Evolutionary conservation across 495 filamentous ascomycete genomes (phyloP).

Genomic region (Pseudoneurospora amorphoporcata): DNA sequence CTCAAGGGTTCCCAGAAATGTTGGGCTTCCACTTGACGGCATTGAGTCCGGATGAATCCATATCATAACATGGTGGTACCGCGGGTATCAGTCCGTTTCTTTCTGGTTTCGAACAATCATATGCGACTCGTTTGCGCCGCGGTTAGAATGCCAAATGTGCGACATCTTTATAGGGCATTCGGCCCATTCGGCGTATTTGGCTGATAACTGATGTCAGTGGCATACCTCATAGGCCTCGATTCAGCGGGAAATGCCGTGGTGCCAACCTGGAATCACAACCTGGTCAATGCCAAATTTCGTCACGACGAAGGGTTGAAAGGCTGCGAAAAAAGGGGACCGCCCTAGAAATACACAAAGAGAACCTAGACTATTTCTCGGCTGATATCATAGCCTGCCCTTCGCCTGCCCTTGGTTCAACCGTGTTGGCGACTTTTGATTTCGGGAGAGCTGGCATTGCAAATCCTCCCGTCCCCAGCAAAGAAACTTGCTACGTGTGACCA

Average conservation of each 20-base stretch:
- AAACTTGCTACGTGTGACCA: slow-evolving; percentile 1
- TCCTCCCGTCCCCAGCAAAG: not conserved
- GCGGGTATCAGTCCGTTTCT: not conserved
- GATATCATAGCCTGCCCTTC: not conserved
- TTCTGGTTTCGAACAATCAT: not conserved
- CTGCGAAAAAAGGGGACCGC: not conserved
- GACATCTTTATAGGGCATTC: not conserved
- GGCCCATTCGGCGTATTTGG: not conserved
- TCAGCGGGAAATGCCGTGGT: not conserved
- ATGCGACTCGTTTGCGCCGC: not conserved
- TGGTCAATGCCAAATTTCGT: not conserved
- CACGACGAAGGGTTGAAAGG: not conserved
- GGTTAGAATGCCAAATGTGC: not conserved
- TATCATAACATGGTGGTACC: not conserved
- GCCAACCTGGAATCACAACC: not conserved
- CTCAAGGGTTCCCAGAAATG: not conserved
- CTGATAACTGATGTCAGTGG: not conserved
- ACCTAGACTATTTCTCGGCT: not conserved
- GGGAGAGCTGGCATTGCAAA: not conserved
- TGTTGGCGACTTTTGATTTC: not conserved
- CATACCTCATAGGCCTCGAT: not conserved
- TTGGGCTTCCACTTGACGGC: not conserved
- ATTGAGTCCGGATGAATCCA: not conserved
- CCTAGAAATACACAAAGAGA: not conserved
- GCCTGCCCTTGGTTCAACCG: not conserved